phyloP scores from a whole-genome alignment of 2,329 filamentous ascomycete species.

The Paecilomyces formosus region DNA sequence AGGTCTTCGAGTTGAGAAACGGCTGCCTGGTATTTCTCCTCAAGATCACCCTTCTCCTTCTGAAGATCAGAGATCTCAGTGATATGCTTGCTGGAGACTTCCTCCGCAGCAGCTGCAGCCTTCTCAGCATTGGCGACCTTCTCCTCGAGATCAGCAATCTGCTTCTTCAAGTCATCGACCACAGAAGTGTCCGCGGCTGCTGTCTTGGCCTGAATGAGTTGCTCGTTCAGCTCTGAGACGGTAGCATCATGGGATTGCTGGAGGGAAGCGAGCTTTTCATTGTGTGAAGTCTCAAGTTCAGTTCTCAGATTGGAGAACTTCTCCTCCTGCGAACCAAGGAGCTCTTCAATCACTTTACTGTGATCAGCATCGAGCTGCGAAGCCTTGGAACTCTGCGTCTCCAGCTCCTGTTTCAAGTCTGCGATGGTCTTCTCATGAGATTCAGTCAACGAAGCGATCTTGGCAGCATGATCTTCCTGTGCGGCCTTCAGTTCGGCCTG shows the following conservation, averaged over 20 bases:
- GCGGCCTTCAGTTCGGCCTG: conserved; percentile 16
- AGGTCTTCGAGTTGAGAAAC: conserved; percentile 66
- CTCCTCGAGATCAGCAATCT: conserved; percentile 51
- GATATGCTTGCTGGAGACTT: conserved; percentile 33
- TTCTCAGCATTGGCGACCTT: conserved; percentile 46
- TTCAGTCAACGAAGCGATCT: conserved; percentile 22
- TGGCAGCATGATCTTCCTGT: conserved; percentile 18
- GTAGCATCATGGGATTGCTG: conserved; percentile 27
- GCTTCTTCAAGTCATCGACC: conserved; percentile 31
- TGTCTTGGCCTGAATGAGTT: conserved; percentile 27
- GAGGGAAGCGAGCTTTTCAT: conserved; percentile 28
- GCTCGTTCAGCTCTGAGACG: conserved; percentile 23
- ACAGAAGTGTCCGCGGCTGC: conserved; percentile 29
- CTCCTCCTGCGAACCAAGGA: conserved; percentile 31
- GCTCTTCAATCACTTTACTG: conserved; percentile 31
- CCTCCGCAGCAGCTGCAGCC: conserved; percentile 32
- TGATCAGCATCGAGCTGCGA: conserved; percentile 31
- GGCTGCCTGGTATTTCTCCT: conserved; percentile 27
- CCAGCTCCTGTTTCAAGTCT: conserved; percentile 30
- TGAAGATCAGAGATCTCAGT: conserved; percentile 40
- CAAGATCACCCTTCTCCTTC: conserved; percentile 39
- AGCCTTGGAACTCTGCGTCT: conserved; percentile 26
- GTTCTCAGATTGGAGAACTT: conserved; percentile 28
- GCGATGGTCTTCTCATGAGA: conserved; percentile 19
- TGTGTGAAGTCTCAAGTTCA: conserved; percentile 28